Evolutionary conservation across 225 moss, liverwort and hornwort genomes (phyloP).

Genomic region (Polytrichum commune): DNA sequence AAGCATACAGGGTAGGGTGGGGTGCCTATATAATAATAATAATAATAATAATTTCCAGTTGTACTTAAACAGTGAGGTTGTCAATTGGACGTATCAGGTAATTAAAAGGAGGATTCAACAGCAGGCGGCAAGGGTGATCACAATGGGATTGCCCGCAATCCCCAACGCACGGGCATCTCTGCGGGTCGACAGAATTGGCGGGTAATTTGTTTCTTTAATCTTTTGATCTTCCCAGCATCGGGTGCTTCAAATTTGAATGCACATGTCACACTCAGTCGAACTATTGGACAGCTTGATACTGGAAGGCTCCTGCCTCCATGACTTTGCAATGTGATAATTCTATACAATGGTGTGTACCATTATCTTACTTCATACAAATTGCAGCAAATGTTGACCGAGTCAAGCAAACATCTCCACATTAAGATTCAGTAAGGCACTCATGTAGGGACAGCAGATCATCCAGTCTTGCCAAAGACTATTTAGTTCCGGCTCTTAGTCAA

Average conservation of each 20-base stretch:
- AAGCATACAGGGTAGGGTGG: background rate
- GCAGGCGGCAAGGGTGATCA: slow-evolving; percentile 12
- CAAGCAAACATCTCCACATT: too few relatives aligned
- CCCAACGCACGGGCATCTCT: slow-evolving; percentile 31
- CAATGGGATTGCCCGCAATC: slow-evolving; percentile 43
- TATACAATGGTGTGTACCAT: background rate
- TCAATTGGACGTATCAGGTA: slow-evolving; percentile 12
- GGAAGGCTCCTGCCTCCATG: slow-evolving; percentile 1
- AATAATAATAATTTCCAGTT: too few relatives aligned
- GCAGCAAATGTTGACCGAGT: too few relatives aligned
- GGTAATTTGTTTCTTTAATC: slow-evolving; percentile 17
- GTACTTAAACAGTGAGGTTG: background rate
- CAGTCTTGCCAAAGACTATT: background rate
- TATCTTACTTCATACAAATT: background rate
- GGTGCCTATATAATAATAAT: too few relatives aligned
- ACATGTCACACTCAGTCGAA: background rate
- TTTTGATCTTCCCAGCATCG: background rate
- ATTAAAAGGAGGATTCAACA: slow-evolving; percentile 12
- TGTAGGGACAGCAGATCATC: background rate
- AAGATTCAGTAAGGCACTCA: background rate
- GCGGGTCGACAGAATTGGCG: slow-evolving; percentile 52
- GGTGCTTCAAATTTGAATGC: background rate
- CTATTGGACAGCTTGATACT: background rate
- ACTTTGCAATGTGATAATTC: background rate
- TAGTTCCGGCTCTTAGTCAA: background rate